These are phyloP conservation scores for Verticillium isaacii DNA, from an alignment of 2,329 filamentous ascomycete species.

Conservation along the genomic window DNA sequence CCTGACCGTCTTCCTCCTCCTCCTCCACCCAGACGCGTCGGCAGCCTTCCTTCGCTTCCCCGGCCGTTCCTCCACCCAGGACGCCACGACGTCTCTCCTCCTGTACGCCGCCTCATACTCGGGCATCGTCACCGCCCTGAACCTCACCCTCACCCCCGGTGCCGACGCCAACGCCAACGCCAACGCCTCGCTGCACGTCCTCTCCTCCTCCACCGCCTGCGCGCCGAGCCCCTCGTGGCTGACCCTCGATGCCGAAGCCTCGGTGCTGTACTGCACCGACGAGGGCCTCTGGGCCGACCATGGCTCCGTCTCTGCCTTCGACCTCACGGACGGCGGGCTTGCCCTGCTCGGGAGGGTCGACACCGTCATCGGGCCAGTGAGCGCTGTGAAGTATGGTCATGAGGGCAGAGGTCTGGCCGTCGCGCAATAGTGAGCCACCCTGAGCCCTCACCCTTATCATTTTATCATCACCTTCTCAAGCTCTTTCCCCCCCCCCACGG, in stretches of 20 bases:
- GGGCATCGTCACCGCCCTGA: constrained; percentile 43
- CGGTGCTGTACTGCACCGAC: constrained; percentile 54
- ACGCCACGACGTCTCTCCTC: constrained; percentile 15
- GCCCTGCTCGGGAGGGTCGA: constrained; percentile 26
- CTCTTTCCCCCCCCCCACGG: no score
- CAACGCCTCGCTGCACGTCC: constrained; percentile 30
- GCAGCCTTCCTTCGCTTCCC: background rate
- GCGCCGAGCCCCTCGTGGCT: constrained; percentile 56
- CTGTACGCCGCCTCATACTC: constrained; percentile 46
- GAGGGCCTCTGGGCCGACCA: constrained; percentile 46
- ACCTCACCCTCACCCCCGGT: constrained; percentile 31
- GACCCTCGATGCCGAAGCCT: constrained; percentile 44
- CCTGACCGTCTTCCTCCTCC: background rate
- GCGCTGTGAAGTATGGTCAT: constrained; percentile 36
- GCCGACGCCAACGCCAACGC: constrained; percentile 5
- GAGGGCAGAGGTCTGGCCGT: constrained; percentile 33
- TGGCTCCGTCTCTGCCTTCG: constrained; percentile 41
- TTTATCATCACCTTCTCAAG: background rate
- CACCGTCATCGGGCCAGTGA: constrained; percentile 38
- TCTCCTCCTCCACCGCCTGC: constrained; percentile 42
- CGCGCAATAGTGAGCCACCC: constrained; percentile 39
- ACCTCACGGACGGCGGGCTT: constrained; percentile 32
- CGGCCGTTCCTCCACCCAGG: background rate
- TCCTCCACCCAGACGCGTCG: background rate
- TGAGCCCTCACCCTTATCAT: background rate